These are phyloP conservation scores for Fusarium marasasianum DNA, from an alignment of 2,329 filamentous ascomycete species.

Conservation along the genomic window DNA sequence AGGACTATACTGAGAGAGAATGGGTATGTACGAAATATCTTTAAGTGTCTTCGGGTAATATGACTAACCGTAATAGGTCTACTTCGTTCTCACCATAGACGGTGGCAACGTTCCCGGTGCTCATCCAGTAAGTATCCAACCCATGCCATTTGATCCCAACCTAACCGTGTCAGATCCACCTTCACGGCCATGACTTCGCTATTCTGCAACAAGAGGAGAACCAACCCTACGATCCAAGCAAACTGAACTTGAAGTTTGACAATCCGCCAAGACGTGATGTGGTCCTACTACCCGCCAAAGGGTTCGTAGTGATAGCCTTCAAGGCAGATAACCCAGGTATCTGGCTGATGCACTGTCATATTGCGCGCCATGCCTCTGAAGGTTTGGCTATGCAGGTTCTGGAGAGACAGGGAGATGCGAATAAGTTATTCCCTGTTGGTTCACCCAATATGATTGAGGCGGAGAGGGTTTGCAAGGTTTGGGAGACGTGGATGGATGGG, in stretches of 20 bases:
- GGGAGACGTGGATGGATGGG: slow-evolving; percentile 17
- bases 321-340: slow-evolving; percentile 58
- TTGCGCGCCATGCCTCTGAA: slow-evolving; percentile 56
- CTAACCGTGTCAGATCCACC: slow-evolving; percentile 22
- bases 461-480: slow-evolving; percentile 2
- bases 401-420: slow-evolving; percentile 30
- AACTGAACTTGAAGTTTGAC: slow-evolving; percentile 26
- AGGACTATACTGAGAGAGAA: slow-evolving; percentile 31
- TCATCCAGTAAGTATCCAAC: slow-evolving; percentile 24
- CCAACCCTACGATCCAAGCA: slow-evolving; percentile 11
- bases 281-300: slow-evolving; percentile 57
- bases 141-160: no score
- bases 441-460: slow-evolving; percentile 21
- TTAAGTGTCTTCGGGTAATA: no score
- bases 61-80: not conserved
- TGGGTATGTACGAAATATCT: no score
- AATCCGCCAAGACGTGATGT: slow-evolving; percentile 64
- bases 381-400: slow-evolving; percentile 36
- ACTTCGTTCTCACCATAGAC: slow-evolving; percentile 31
- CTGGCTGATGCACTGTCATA: slow-evolving; percentile 61
- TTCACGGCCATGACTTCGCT: slow-evolving; percentile 39
- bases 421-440: not conserved
- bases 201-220: slow-evolving; percentile 29
- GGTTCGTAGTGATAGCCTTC: slow-evolving; percentile 59
- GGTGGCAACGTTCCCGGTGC: no score